phyloP scores from a whole-genome alignment of 2,329 filamentous ascomycete species.

The Neofusicoccum ribis region DNA sequence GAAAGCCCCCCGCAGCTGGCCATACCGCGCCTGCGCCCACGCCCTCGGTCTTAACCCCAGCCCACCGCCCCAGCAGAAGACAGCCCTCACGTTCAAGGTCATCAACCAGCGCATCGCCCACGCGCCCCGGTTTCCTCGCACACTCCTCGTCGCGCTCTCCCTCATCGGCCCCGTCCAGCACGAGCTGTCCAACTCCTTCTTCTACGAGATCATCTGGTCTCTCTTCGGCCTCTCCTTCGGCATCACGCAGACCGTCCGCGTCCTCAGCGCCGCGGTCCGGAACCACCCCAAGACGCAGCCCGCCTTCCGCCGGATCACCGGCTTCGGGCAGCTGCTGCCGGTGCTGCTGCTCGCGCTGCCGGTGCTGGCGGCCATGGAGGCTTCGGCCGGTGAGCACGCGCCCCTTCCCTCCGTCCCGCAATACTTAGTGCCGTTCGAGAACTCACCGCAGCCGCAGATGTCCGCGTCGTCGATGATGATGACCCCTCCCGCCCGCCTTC shows the following conservation, averaged over 20 bases:
- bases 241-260: neutral
- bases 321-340: slow-evolving; percentile 3
- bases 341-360: neutral
- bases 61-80: neutral
- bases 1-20: neutral
- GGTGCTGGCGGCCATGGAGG: neutral
- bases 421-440: too few relatives aligned
- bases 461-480: neutral
- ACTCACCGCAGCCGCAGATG: too few relatives aligned
- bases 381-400: neutral
- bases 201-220: neutral
- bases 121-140: neutral
- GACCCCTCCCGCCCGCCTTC: neutral
- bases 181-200: neutral
- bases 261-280: too few relatives aligned
- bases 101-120: neutral
- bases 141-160: neutral
- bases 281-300: too few relatives aligned
- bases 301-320: neutral
- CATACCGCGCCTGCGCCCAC: neutral
- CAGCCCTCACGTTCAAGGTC: neutral
- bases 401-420: too few relatives aligned
- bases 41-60: neutral
- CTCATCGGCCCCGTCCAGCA: neutral
- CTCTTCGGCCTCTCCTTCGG: neutral